These are phyloP conservation scores for Tolypocladium tundrense DNA, from an alignment of 2,329 filamentous ascomycete genomes.

Conservation along the genomic window DNA sequence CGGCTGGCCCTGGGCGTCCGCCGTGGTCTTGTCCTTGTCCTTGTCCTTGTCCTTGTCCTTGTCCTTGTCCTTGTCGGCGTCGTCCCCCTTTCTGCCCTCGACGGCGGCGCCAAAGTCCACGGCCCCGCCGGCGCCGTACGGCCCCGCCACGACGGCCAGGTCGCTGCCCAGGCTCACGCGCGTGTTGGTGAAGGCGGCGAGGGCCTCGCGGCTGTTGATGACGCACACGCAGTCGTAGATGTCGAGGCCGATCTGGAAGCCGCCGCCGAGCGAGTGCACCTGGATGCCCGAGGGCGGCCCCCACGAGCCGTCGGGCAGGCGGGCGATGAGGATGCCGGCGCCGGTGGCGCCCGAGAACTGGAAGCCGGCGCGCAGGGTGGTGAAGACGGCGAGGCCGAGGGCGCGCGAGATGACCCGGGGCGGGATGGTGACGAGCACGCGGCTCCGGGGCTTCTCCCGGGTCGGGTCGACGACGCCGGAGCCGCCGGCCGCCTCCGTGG, in stretches of 20 bases:
- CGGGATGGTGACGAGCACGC: conserved; percentile 43
- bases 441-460: conserved; percentile 30
- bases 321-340: conserved; percentile 53
- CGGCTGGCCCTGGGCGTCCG: not conserved
- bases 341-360: conserved; percentile 58
- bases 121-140: conserved; percentile 60
- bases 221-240: conserved; percentile 86
- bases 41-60: too few species aligned
- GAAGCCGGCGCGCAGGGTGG: conserved; percentile 56
- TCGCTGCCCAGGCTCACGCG: conserved; percentile 71
- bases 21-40: too few species aligned
- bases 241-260: conserved; percentile 72
- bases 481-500: conserved; percentile 14
- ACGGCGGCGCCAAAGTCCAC: conserved; percentile 45
- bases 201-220: conserved; percentile 67
- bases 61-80: not conserved
- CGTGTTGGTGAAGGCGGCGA: conserved; percentile 66
- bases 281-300: conserved; percentile 75
- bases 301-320: conserved; percentile 58
- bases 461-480: conserved; percentile 19
- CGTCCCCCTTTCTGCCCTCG: conserved; percentile 6
- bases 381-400: conserved; percentile 63
- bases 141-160: conserved; percentile 62
- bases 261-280: conserved; percentile 68
- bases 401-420: conserved; percentile 53